Conservation (phyloP, 352 stramenopile species). For the Phytophthora crassamura region DNA sequence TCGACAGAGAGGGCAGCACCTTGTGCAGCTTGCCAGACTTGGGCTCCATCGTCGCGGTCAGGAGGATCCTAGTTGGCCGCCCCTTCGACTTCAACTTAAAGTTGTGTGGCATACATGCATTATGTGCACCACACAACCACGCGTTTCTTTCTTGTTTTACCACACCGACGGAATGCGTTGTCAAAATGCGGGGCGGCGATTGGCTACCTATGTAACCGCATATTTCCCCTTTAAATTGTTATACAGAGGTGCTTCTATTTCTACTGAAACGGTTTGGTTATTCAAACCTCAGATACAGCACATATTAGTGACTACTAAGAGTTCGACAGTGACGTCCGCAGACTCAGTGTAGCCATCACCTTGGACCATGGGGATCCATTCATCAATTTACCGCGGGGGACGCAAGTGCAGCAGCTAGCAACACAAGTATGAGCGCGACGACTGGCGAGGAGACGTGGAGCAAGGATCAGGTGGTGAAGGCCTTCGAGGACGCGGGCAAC, state of each 20-base stretch:
- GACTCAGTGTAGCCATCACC: constrained; percentile 34
- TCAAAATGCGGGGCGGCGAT: constrained; percentile 12
- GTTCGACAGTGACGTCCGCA: too few relatives aligned
- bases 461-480: constrained; percentile 58
- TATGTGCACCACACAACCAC: constrained; percentile 4
- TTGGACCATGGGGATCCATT: constrained; percentile 17
- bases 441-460: constrained; percentile 41
- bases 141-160: constrained; percentile 16
- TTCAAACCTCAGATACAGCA: too few relatives aligned
- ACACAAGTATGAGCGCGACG: constrained; percentile 30
- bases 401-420: constrained; percentile 1
- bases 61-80: constrained; percentile 19
- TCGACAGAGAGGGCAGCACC: constrained; percentile 22
- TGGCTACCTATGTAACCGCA: constrained; percentile 3
- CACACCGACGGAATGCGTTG: constrained; percentile 30
- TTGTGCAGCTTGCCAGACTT: constrained; percentile 78
- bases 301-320: too few relatives aligned
- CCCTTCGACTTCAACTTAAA: constrained; percentile 28
- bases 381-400: constrained; percentile 7
- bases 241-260: not conserved
- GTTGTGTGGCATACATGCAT: not conserved
- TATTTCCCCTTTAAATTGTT: not conserved
- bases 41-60: constrained; percentile 41
- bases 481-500: constrained; percentile 61
- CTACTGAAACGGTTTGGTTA: too few relatives aligned